Percentiles rank a stretch among this genome's conserved stretches.
phyloP scores from a whole-genome alignment of 768 basidiomycete genomes.

The Dentipellis fragilis region DNA sequence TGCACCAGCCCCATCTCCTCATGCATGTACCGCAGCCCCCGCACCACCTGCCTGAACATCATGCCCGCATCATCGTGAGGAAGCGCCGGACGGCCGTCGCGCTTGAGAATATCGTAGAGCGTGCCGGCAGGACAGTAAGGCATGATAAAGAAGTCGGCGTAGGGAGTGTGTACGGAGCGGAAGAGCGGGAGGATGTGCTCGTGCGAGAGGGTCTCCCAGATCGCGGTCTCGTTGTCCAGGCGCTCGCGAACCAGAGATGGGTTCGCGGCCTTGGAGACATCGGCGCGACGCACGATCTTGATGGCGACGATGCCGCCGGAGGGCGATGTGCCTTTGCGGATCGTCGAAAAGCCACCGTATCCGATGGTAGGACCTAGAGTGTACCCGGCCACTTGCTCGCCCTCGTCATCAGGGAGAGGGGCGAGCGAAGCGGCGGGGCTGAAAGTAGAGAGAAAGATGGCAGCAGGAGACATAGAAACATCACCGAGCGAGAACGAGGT shows the following conservation, averaged over 20 bases:
- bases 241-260: conserved; percentile 39
- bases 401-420: conserved; percentile 52
- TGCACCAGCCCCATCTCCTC: conserved; percentile 71
- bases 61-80: conserved; percentile 72
- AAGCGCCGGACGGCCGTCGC: conserved; percentile 57
- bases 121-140: conserved; percentile 79
- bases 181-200: conserved; percentile 86
- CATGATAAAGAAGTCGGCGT: conserved; percentile 74
- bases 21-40: conserved; percentile 78
- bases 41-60: conserved; percentile 81
- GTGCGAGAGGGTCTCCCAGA: conserved; percentile 73
- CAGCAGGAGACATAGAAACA: conserved; percentile 49
- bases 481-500: conserved; percentile 4
- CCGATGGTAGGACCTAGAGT: conserved; percentile 69
- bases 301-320: conserved; percentile 64
- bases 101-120: conserved; percentile 72
- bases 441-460: conserved; percentile 64
- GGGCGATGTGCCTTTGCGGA: conserved; percentile 56
- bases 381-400: conserved; percentile 60
- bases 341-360: conserved; percentile 73
- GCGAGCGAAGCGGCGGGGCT: conserved; percentile 28
- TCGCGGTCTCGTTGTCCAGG: conserved; percentile 56
- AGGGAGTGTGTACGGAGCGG: conserved; percentile 42
- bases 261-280: conserved; percentile 42
- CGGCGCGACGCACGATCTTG: conserved; percentile 65